Conservation (phyloP, 2,329 filamentous ascomycete genomes). For the Nothophoma quercina region DNA sequence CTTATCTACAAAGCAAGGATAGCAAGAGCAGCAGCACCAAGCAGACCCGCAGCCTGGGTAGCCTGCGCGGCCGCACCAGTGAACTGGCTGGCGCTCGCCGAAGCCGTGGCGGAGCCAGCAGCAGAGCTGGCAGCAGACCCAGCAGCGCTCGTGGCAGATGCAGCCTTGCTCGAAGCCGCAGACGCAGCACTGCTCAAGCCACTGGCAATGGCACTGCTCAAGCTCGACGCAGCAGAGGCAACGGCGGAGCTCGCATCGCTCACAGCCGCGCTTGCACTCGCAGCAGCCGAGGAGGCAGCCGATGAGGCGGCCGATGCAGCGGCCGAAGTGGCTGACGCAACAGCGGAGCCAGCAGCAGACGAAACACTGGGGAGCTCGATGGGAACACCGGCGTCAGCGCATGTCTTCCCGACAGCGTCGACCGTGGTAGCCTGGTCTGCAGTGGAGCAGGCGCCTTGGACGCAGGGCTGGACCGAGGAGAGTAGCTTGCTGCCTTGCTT, state of each 20-base stretch:
- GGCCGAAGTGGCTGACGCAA: constrained; percentile 20
- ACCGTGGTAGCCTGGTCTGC: constrained; percentile 48
- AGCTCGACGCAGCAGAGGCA: constrained; percentile 19
- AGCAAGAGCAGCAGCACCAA: constrained; percentile 47
- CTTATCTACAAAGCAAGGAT: constrained; percentile 45
- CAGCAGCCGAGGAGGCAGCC: constrained; percentile 13
- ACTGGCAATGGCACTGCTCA: constrained; percentile 18
- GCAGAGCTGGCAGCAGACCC: constrained; percentile 33
- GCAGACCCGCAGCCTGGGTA: constrained; percentile 43
- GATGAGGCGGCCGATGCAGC: constrained; percentile 12
- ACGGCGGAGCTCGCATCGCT: too few relatives aligned
- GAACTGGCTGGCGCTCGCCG: constrained; percentile 39
- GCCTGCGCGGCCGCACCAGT: constrained; percentile 45
- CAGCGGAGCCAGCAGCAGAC: constrained; percentile 20
- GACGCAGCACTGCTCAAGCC: constrained; percentile 9
- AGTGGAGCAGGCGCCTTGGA: constrained; percentile 52
- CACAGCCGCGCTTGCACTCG: constrained; percentile 15
- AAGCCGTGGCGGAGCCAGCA: constrained; percentile 23
- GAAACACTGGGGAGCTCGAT: constrained; percentile 35
- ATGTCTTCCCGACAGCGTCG: constrained; percentile 41
- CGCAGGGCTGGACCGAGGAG: constrained; percentile 55
- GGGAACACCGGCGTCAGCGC: constrained; percentile 40
- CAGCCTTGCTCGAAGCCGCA: constrained; percentile 5
- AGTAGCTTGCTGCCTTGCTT: constrained; percentile 54
- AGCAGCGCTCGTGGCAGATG: constrained; percentile 25